phyloP scores from a whole-genome alignment of 1,284 basidiomycete genomes.

The Microbotryum scabiosae region DNA sequence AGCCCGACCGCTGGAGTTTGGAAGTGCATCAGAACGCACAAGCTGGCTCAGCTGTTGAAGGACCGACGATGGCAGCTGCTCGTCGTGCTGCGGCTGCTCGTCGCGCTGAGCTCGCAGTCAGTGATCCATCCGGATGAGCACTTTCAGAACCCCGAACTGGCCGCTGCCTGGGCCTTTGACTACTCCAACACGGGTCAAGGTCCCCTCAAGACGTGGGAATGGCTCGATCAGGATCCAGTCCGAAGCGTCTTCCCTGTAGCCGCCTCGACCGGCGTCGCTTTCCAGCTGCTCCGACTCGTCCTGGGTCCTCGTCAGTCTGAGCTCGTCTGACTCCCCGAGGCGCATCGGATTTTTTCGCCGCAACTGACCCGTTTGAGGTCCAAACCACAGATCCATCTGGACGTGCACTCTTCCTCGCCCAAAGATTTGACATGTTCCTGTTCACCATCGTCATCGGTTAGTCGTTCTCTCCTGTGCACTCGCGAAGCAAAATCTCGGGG shows the following conservation, averaged over 20 bases:
- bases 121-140: constrained; percentile 41
- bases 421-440: constrained; percentile 25
- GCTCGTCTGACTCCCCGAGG: neutral
- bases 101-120: constrained; percentile 34
- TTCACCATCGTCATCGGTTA: constrained; percentile 26
- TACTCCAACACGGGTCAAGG: constrained; percentile 4
- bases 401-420: constrained; percentile 18
- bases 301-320: constrained; percentile 1
- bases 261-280: constrained; percentile 18
- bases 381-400: constrained; percentile 15
- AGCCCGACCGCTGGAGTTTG: neutral
- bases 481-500: too few species aligned
- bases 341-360: neutral
- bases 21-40: neutral
- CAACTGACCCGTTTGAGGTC: neutral
- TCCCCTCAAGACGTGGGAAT: constrained; percentile 31
- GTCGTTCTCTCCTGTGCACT: neutral
- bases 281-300: constrained; percentile 11
- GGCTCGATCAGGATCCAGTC: constrained; percentile 21
- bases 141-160: constrained; percentile 39
- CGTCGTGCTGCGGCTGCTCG: constrained; percentile 30
- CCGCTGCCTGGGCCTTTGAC: constrained; percentile 24
- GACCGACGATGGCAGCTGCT: constrained; percentile 14
- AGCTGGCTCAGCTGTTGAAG: neutral
- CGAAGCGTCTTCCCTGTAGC: constrained; percentile 33